These are phyloP conservation scores for Penicillium atrosanguineum DNA, from an alignment of 495 filamentous ascomycete genomes.

Conservation along the genomic window DNA sequence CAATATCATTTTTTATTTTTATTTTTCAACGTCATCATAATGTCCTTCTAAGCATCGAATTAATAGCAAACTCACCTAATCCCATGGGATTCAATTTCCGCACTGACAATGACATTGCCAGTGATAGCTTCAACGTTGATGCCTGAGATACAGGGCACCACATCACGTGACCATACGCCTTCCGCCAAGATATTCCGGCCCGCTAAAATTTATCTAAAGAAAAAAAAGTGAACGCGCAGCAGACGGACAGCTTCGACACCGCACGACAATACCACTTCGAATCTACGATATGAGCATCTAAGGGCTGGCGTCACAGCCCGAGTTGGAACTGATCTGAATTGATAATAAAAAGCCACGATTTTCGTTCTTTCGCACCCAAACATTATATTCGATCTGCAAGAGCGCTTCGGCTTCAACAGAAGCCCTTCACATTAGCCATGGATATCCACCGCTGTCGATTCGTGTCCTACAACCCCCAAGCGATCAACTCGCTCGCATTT, in stretches of 20 bases:
- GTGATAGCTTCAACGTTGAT: neutral
- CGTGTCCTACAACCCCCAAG: constrained; percentile 87
- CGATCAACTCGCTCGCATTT: constrained; percentile 93
- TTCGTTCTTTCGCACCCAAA: constrained; percentile 9
- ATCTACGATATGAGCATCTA: constrained; percentile 36
- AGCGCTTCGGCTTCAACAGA: constrained; percentile 18
- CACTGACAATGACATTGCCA: neutral
- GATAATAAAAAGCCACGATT: constrained; percentile 10
- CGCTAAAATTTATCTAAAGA: constrained; percentile 36
- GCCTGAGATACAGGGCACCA: constrained; percentile 12
- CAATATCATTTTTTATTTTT: too few relatives aligned
- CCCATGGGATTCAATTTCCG: neutral
- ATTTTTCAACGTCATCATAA: too few relatives aligned
- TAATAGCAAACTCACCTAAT: neutral
- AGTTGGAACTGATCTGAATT: constrained; percentile 27
- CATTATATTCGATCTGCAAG: constrained; percentile 9
- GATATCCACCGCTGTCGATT: constrained; percentile 98
- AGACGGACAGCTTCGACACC: constrained; percentile 21
- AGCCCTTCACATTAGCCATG: constrained; percentile 51
- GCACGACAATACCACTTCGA: constrained; percentile 11
- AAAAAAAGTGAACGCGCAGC: constrained; percentile 29
- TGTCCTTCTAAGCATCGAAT: neutral
- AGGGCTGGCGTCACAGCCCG: constrained; percentile 25
- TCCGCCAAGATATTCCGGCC: constrained; percentile 29
- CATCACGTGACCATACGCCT: constrained; percentile 18